Evolutionary conservation across 192 early-diverging fungal species (phyloP).

Genomic region (Rhizoclosmatium sp.): DNA sequence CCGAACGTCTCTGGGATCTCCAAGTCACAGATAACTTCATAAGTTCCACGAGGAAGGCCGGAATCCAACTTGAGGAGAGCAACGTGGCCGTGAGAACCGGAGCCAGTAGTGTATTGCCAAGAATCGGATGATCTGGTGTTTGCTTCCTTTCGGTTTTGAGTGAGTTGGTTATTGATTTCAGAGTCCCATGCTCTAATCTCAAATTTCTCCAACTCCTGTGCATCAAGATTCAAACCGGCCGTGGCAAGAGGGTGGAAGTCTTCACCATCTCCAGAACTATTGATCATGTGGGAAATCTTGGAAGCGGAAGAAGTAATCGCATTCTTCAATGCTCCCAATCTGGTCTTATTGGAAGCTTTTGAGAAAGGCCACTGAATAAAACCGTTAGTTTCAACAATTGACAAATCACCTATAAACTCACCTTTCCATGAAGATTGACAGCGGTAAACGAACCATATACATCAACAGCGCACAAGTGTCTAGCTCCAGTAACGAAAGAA

Average conservation of each 20-base stretch:
- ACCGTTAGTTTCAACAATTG: neutral
- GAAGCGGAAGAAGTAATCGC: constrained; percentile 20
- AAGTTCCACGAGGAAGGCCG: constrained; percentile 37
- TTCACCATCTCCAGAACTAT: neutral
- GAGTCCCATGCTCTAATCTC: constrained; percentile 19
- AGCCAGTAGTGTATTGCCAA: constrained; percentile 41
- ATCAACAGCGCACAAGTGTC: constrained; percentile 34
- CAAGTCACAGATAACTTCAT: constrained; percentile 41
- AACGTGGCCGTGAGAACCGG: constrained; percentile 44
- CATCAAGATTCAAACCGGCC: neutral
- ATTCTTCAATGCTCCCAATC: constrained; percentile 25
- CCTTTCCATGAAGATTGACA: constrained; percentile 38
- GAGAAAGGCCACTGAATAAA: constrained; percentile 30
- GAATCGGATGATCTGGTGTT: constrained; percentile 26
- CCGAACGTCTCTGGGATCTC: constrained; percentile 32
- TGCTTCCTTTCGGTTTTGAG: constrained; percentile 18
- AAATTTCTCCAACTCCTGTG: constrained; percentile 26
- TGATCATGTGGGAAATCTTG: constrained; percentile 20
- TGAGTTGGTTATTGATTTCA: constrained; percentile 1
- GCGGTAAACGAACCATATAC: constrained; percentile 35
- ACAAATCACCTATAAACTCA: constrained; percentile 4
- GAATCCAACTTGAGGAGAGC: constrained; percentile 26
- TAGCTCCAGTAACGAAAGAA: constrained; percentile 30
- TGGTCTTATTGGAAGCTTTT: constrained; percentile 27
- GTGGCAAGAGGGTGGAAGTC: constrained; percentile 24